Conservation (phyloP, 1,139 yeast genomes). For the Taphrina wiesneri region DNA sequence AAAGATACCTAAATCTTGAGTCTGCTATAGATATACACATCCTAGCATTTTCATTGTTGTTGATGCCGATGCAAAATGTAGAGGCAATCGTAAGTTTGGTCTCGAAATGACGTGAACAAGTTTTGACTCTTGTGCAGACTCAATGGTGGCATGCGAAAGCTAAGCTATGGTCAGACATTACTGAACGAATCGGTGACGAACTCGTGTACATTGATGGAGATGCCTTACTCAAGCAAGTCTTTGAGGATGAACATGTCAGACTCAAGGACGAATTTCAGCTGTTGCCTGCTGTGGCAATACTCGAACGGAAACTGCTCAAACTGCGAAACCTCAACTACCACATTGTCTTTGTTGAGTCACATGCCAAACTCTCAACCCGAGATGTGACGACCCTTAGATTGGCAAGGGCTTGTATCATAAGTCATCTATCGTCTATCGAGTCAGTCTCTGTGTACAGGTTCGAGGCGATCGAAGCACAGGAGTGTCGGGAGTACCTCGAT, state of each 20-base stretch:
- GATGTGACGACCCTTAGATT: neutral
- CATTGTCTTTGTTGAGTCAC: conserved; percentile 29
- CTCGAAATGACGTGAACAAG: neutral
- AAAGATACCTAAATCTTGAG: no score
- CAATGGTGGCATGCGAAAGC: conserved; percentile 30
- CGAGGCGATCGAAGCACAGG: conserved; percentile 12
- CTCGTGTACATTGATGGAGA: conserved; percentile 34
- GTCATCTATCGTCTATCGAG: conserved; percentile 16
- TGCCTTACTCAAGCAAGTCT: conserved; percentile 28
- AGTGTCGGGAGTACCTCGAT: conserved; percentile 30
- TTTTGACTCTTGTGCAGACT: neutral
- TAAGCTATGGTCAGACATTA: conserved; percentile 29
- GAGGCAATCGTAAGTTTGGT: conserved; percentile 7
- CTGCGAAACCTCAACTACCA: conserved; percentile 29
- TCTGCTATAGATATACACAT: neutral
- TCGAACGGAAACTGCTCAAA: conserved; percentile 27
- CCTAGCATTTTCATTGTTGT: neutral
- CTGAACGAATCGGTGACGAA: conserved; percentile 30
- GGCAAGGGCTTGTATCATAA: conserved; percentile 14
- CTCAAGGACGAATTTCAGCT: conserved; percentile 28
- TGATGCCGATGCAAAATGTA: conserved; percentile 26
- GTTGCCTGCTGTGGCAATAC: conserved; percentile 23
- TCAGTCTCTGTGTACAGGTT: conserved; percentile 16
- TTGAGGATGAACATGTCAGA: conserved; percentile 23
- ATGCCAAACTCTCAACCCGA: conserved; percentile 21